Evolutionary conservation across 208 protist genomes (phyloP).

Genomic region (Vickermania ingenoplastis): DNA sequence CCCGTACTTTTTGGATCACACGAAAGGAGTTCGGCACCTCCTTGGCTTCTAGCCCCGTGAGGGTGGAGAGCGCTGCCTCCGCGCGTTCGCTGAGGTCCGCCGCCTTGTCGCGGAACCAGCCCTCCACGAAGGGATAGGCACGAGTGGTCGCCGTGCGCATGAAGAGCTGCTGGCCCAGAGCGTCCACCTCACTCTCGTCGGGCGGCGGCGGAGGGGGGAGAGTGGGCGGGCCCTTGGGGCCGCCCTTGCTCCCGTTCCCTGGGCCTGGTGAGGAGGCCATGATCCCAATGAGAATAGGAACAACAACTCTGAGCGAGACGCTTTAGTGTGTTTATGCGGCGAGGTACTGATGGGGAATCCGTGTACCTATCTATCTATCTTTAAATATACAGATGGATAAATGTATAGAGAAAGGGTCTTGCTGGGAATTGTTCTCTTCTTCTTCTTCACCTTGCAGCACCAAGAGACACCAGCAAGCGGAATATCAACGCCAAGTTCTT

Average conservation of each 20-base stretch:
- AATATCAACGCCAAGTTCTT: too few species aligned
- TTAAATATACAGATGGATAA: too few species aligned
- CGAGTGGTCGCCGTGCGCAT: constrained; percentile 15
- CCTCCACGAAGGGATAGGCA: constrained; percentile 27
- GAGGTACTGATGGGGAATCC: too few species aligned
- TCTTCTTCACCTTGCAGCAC: too few species aligned
- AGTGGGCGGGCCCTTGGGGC: neutral
- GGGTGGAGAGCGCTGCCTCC: neutral
- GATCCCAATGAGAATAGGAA: too few species aligned
- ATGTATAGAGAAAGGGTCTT: too few species aligned
- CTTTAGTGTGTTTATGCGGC: too few species aligned
- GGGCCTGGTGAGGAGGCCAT: too few species aligned
- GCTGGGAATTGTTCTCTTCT: too few species aligned
- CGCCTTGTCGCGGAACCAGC: constrained; percentile 19
- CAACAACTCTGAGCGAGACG: too few species aligned
- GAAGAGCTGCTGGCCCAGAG: constrained; percentile 16
- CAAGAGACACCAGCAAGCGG: too few species aligned
- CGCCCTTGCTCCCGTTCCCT: neutral
- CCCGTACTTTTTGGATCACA: constrained; percentile 6
- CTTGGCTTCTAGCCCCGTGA: neutral
- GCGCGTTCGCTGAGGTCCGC: constrained; percentile 7
- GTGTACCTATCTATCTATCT: too few species aligned
- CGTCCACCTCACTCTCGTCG: constrained; percentile 5
- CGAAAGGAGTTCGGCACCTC: neutral
- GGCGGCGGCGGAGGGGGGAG: neutral